These are phyloP conservation scores for Candida easanensis DNA, from an alignment of 805 yeast genomes.

Conservation along the genomic window DNA sequence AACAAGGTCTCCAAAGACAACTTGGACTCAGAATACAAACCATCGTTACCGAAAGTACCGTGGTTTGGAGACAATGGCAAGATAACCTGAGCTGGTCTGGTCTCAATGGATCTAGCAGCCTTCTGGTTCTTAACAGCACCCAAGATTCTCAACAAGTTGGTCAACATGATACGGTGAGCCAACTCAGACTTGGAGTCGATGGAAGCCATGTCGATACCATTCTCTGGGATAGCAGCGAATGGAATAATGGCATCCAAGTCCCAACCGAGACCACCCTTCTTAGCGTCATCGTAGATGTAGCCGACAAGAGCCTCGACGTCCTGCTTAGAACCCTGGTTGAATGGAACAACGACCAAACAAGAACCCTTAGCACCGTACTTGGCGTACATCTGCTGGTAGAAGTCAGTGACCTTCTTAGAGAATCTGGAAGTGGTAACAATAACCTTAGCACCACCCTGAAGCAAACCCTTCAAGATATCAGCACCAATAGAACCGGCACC, in stretches of 20 bases:
- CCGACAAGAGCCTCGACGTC: conserved; percentile 85
- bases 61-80: conserved; percentile 98
- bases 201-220: conserved; percentile 90
- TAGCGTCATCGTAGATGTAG: conserved; percentile 78
- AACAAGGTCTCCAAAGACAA: conserved; percentile 91
- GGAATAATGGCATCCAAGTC: conserved; percentile 95
- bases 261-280: conserved; percentile 95
- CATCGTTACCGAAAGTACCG: conserved; percentile 98
- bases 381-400: conserved; percentile 90
- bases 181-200: conserved; percentile 95
- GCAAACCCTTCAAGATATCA: conserved; percentile 88
- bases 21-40: conserved; percentile 97
- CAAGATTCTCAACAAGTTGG: conserved; percentile 87
- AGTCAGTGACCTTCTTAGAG: conserved; percentile 92
- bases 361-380: conserved; percentile 92
- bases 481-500: conserved; percentile 99
- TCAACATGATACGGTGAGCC: conserved; percentile 98
- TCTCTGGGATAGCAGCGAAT: conserved; percentile 98
- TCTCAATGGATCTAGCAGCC: conserved; percentile 69
- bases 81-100: conserved; percentile 97
- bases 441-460: conserved; percentile 97
- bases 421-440: conserved; percentile 94
- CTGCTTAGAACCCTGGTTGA: conserved; percentile 95
- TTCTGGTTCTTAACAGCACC: conserved; percentile 89
- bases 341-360: conserved; percentile 92